phyloP scores from a whole-genome alignment of 176 grass and related monocot species.

The Aegilops speltoides region DNA sequence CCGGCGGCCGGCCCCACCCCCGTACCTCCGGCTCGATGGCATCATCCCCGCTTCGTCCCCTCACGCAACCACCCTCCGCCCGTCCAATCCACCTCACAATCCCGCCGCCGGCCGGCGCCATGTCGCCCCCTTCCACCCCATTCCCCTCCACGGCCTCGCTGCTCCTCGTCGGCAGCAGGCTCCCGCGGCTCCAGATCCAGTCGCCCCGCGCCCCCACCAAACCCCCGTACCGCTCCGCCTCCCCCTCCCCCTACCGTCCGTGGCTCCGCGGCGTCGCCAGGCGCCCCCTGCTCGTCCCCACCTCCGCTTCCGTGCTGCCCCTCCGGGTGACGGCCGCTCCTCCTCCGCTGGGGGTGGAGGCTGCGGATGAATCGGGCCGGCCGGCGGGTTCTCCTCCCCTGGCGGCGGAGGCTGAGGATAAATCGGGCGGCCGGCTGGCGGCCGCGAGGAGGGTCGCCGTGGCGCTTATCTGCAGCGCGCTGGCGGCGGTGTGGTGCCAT shows the following conservation, averaged over 20 bases:
- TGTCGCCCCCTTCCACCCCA: constrained; percentile 17
- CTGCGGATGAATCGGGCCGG: background rate
- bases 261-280: background rate
- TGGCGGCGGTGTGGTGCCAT: constrained; percentile 33
- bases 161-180: constrained; percentile 31
- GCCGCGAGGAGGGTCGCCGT: constrained; percentile 27
- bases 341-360: constrained; percentile 13
- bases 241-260: background rate
- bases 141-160: constrained; percentile 24
- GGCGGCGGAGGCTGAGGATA: constrained; percentile 11
- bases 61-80: constrained; percentile 24
- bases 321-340: background rate
- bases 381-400: constrained; percentile 12
- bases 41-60: background rate
- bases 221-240: constrained; percentile 18
- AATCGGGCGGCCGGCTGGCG: background rate
- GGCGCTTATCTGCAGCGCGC: constrained; percentile 18
- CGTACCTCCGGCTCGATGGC: background rate
- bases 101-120: constrained; percentile 6
- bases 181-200: constrained; percentile 44
- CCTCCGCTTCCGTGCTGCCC: constrained; percentile 16
- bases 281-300: constrained; percentile 1
- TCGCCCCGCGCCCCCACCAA: constrained; percentile 45
- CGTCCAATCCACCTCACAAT: background rate
- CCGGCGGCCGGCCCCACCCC: background rate